Conservation (phyloP, 192 early-diverging fungal genomes). For the Haplosporangium gracile region DNA sequence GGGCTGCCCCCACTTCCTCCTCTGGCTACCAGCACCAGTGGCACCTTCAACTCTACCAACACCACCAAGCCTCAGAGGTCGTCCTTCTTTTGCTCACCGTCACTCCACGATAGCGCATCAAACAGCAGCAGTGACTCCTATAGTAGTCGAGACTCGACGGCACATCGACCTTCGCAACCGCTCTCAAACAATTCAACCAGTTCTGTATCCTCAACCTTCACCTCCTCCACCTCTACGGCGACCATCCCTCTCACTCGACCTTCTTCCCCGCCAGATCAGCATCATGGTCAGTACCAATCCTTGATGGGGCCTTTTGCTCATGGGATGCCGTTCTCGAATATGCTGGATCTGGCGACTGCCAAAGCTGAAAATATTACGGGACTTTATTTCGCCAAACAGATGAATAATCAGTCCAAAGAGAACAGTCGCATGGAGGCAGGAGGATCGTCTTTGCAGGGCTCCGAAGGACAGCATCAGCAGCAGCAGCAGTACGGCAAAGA, state of each 20-base stretch:
- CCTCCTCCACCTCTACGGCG: slow-evolving; percentile 13
- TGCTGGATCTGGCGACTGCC: slow-evolving; percentile 47
- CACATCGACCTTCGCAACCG: not conserved
- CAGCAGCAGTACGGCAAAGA: not conserved
- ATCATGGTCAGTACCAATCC: not conserved
- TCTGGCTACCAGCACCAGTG: not conserved
- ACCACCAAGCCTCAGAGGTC: not conserved
- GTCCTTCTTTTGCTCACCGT: slow-evolving; percentile 30
- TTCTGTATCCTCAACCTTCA: slow-evolving; percentile 15
- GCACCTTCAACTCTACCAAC: not conserved
- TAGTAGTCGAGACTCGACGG: not conserved
- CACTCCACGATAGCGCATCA: not conserved
- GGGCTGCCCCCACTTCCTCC: slow-evolving; percentile 19
- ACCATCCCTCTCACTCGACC: slow-evolving; percentile 27
- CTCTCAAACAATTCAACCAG: not conserved
- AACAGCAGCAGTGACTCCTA: not conserved
- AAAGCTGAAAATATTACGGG: slow-evolving; percentile 53
- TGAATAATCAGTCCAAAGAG: slow-evolving; percentile 4
- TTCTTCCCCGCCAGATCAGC: not conserved
- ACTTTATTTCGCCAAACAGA: slow-evolving; percentile 46
- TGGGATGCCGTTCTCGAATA: slow-evolving; percentile 34
- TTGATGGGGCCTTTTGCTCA: not conserved
- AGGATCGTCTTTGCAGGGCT: not conserved
- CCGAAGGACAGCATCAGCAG: not conserved
- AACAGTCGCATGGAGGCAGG: not conserved